A percentile compares a stretch with the other conserved stretches of the same genome.
phyloP scores from a whole-genome alignment of 2,329 filamentous ascomycete genomes.

The Grosmannia serpens region DNA sequence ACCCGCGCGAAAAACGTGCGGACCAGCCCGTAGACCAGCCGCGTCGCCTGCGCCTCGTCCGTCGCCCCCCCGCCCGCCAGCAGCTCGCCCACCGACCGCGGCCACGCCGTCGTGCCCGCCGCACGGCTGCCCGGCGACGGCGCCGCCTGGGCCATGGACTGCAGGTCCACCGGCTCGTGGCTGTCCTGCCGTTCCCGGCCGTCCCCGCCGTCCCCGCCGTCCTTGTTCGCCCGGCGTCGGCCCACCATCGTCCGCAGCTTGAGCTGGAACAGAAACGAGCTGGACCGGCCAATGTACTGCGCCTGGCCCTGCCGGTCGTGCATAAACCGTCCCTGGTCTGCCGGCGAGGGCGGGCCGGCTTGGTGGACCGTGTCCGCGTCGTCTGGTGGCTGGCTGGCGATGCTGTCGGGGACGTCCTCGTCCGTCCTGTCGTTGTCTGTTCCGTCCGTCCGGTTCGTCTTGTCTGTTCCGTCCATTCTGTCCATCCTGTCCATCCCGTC shows the following conservation, averaged over 20 bases:
- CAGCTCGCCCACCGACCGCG: background rate
- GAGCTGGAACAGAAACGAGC: background rate
- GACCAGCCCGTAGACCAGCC: background rate
- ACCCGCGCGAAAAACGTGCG: background rate
- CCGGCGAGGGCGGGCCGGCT: background rate
- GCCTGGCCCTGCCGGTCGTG: background rate
- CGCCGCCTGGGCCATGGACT: background rate
- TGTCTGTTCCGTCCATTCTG: too few relatives aligned
- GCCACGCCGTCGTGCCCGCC: background rate
- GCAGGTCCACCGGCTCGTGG: background rate
- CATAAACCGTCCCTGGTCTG: background rate
- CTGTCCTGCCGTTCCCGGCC: background rate
- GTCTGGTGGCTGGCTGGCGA: too few relatives aligned
- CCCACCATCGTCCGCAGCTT: background rate
- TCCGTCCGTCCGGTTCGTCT: too few relatives aligned
- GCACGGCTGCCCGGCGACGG: background rate
- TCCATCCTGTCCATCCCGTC: too few relatives aligned
- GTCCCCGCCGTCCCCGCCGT: background rate
- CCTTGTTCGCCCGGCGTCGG: background rate
- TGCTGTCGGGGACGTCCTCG: too few relatives aligned
- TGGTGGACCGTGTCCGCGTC: too few relatives aligned
- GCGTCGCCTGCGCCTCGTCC: too few relatives aligned
- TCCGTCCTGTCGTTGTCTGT: too few relatives aligned
- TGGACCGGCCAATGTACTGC: background rate
- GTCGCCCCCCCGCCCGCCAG: background rate